phyloP scores from a whole-genome alignment of 23 red algal species.

The Chondrus crispus region DNA sequence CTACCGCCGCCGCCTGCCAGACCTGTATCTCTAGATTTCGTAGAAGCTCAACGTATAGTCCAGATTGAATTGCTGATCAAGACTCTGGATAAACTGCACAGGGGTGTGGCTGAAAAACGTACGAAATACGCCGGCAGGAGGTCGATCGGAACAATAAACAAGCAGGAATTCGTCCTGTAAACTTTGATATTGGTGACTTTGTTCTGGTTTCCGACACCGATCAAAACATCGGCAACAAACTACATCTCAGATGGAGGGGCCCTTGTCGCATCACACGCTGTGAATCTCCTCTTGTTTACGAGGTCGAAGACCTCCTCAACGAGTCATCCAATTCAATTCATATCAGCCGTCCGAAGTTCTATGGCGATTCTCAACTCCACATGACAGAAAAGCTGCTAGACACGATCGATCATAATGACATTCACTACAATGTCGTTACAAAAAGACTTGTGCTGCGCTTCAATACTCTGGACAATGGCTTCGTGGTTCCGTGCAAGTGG shows the following conservation, averaged over 20 bases:
- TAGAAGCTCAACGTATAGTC: neutral
- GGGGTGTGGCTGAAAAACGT: neutral
- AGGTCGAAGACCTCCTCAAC: neutral
- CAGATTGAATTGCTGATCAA: neutral
- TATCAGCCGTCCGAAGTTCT: neutral
- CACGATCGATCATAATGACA: conserved; percentile 3
- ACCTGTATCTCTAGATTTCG: neutral
- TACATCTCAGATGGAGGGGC: neutral
- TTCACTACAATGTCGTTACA: neutral
- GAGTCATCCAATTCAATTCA: neutral
- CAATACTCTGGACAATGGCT: neutral
- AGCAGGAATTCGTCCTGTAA: neutral
- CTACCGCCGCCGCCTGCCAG: neutral
- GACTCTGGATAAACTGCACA: neutral
- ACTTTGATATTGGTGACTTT: conserved; percentile 6
- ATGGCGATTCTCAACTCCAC: neutral
- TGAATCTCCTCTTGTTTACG: neutral
- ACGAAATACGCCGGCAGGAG: neutral
- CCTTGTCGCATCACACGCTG: neutral
- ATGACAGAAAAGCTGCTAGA: neutral
- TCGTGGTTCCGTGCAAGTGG: conserved; percentile 8
- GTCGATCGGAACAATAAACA: neutral
- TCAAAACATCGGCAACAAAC: neutral
- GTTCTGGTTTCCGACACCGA: neutral
- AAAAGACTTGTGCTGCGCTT: neutral